phyloP scores from a whole-genome alignment of 106 monocot species.

The Vanilla planifolia region DNA sequence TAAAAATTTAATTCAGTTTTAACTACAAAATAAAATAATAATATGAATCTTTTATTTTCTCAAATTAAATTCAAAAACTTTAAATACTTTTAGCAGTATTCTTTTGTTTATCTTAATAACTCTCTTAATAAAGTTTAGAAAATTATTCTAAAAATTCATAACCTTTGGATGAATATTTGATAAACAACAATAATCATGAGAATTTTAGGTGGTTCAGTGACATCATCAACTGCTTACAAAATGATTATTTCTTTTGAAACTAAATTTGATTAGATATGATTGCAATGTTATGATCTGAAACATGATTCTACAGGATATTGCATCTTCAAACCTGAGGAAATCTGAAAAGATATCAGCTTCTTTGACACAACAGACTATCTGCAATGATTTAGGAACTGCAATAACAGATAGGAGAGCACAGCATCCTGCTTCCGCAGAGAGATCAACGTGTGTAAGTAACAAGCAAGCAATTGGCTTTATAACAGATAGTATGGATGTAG shows the following conservation, averaged over 20 bases:
- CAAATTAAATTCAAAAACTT: too few relatives aligned
- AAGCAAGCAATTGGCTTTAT: constrained; percentile 15
- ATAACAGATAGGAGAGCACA: not conserved
- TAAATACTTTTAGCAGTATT: too few relatives aligned
- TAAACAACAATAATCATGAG: too few relatives aligned
- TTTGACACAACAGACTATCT: not conserved
- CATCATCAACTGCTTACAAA: not conserved
- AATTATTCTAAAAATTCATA: too few relatives aligned
- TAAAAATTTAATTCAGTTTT: too few relatives aligned
- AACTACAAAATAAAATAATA: too few relatives aligned
- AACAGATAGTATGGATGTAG: constrained; percentile 21
- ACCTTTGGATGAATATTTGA: too few relatives aligned
- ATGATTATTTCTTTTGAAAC: too few relatives aligned
- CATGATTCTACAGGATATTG: constrained; percentile 8
- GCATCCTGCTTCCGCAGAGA: constrained; percentile 3
- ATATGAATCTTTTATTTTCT: too few relatives aligned
- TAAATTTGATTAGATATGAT: not conserved
- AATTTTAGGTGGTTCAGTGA: not conserved
- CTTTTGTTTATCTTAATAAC: too few relatives aligned
- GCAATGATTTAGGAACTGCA: not conserved
- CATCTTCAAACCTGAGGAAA: not conserved
- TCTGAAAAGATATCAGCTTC: not conserved
- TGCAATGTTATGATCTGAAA: too few relatives aligned
- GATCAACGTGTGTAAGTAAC: not conserved
- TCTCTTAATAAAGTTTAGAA: too few relatives aligned